These are phyloP conservation scores for Phytopythium litorale DNA, from an alignment of 352 stramenopile genomes.

Conservation along the genomic window DNA sequence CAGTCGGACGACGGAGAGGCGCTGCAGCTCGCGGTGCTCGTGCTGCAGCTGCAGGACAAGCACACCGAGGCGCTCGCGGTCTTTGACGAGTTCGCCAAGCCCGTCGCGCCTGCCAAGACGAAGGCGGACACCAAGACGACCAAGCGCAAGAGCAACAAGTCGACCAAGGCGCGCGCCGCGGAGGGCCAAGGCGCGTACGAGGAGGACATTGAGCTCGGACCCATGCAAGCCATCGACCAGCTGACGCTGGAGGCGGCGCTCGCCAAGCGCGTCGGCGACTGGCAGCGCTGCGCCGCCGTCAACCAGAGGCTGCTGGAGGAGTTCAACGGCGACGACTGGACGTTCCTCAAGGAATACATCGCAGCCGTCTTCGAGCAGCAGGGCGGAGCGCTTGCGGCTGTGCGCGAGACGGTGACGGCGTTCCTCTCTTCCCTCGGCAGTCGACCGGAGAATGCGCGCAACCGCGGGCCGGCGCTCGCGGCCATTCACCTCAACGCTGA, in stretches of 20 bases:
- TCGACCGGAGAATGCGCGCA: conserved; percentile 40
- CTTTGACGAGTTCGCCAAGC: conserved; percentile 67
- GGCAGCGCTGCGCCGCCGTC: conserved; percentile 42
- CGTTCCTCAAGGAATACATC: conserved; percentile 69
- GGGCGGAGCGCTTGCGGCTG: conserved; percentile 14
- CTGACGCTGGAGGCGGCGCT: conserved; percentile 67
- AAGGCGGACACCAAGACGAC: conserved; percentile 13
- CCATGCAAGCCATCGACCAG: conserved; percentile 79
- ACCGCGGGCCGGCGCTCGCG: conserved; percentile 69
- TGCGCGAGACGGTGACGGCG: conserved; percentile 20
- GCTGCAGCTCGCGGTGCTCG: conserved; percentile 64
- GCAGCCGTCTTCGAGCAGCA: conserved; percentile 35
- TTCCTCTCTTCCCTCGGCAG: conserved; percentile 46
- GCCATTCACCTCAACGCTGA: conserved; percentile 52
- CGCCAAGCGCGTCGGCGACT: conserved; percentile 44
- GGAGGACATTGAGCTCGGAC: conserved; percentile 79
- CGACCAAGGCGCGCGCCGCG: conserved; percentile 41
- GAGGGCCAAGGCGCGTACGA: conserved; percentile 75
- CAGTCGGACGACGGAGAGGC: conserved; percentile 61
- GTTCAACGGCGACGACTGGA: conserved; percentile 82
- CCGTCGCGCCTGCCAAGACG: conserved; percentile 19
- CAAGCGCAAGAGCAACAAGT: conserved; percentile 10
- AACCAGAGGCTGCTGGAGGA: conserved; percentile 60
- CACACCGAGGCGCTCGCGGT: conserved; percentile 53
- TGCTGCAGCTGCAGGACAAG: conserved; percentile 71